These are phyloP conservation scores for Cladosporium sp. DNA, from an alignment of 2,329 filamentous ascomycete species.

Conservation along the genomic window DNA sequence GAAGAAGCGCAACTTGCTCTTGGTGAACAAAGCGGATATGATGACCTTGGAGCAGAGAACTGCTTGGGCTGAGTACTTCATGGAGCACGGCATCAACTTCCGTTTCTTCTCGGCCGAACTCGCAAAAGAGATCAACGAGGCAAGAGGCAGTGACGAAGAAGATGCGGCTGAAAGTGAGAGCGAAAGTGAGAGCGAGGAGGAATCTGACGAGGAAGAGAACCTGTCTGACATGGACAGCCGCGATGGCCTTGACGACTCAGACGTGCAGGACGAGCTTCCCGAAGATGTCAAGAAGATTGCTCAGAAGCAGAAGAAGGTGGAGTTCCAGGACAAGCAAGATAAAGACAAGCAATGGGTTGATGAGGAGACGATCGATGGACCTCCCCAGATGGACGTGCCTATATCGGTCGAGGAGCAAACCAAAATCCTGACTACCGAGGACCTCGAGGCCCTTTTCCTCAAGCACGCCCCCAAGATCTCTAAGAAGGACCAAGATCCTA, in stretches of 20 bases:
- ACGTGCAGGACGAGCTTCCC: slow-evolving; percentile 43
- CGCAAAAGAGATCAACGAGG: slow-evolving; percentile 85
- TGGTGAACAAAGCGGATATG: slow-evolving; percentile 99
- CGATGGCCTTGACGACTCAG: slow-evolving; percentile 38
- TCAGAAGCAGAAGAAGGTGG: slow-evolving; percentile 45
- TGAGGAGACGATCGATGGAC: slow-evolving; percentile 39
- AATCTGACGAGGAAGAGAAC: slow-evolving; percentile 32
- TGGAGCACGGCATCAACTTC: slow-evolving; percentile 77
- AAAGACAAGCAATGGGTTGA: slow-evolving; percentile 43
- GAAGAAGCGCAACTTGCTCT: slow-evolving; percentile 83
- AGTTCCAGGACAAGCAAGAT: slow-evolving; percentile 43
- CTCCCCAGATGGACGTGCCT: slow-evolving; percentile 37
- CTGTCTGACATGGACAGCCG: slow-evolving; percentile 40
- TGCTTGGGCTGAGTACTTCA: slow-evolving; percentile 85
- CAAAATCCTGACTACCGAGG: slow-evolving; percentile 86
- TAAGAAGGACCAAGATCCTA: slow-evolving; percentile 39
- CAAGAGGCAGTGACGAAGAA: slow-evolving; percentile 57
- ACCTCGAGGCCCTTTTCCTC: slow-evolving; percentile 86
- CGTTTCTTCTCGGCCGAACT: slow-evolving; percentile 94
- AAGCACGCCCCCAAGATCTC: slow-evolving; percentile 64
- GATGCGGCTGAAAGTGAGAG: slow-evolving; percentile 36
- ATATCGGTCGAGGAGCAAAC: slow-evolving; percentile 49
- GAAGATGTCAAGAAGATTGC: slow-evolving; percentile 51
- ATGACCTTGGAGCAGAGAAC: slow-evolving; percentile 83
- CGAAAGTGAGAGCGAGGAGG: slow-evolving; percentile 31